Evolutionary conservation across 164 flowering plant genomes (phyloP).

Genomic region (Macadamia tetraphylla): DNA sequence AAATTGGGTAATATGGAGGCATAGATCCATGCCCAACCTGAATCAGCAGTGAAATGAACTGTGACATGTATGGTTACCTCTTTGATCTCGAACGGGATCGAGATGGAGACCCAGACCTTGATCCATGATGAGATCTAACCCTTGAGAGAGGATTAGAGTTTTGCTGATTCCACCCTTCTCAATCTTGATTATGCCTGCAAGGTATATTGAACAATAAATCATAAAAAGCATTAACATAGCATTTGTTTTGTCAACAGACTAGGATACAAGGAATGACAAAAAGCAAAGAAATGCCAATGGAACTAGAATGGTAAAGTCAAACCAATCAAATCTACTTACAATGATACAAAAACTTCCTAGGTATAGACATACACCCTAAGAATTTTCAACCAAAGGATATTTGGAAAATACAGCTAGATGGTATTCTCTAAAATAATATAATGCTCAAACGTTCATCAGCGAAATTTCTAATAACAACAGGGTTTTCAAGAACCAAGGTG

Average conservation of each 20-base stretch:
- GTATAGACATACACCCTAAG: too few relatives aligned
- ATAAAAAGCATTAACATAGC: not conserved
- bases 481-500: not conserved
- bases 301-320: not conserved
- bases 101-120: conserved; percentile 78
- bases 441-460: not conserved
- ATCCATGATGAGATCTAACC: conserved; percentile 57
- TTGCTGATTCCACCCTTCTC: conserved; percentile 55
- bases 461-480: not conserved
- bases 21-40: too few relatives aligned
- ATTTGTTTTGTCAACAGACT: not conserved
- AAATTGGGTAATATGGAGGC: too few relatives aligned
- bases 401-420: too few relatives aligned
- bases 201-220: conserved; percentile 3
- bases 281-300: not conserved
- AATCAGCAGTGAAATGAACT: not conserved
- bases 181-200: conserved; percentile 61
- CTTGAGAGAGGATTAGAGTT: conserved; percentile 62
- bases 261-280: not conserved
- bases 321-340: not conserved
- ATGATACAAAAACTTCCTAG: not conserved
- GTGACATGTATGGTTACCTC: conserved; percentile 40
- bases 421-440: too few relatives aligned
- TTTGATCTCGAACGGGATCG: conserved; percentile 80
- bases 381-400: too few relatives aligned